phyloP scores from a whole-genome alignment of 2,329 filamentous ascomycete species.

The Trichoderma sp. region DNA sequence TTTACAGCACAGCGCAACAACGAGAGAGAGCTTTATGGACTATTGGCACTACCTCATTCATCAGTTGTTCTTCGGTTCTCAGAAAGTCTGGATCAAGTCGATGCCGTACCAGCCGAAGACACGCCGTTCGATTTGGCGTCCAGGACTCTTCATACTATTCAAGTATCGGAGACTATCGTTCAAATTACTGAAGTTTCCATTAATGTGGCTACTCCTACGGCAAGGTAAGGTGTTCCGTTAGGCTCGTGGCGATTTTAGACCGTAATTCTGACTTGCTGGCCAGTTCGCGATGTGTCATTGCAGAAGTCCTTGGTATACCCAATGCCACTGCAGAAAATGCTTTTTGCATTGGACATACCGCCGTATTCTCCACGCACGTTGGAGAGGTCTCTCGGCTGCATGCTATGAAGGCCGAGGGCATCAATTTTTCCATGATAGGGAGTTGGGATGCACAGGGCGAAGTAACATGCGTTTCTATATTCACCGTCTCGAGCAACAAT shows the following conservation, averaged over 20 bases:
- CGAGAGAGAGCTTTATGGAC: slow-evolving; percentile 32
- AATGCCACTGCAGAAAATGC: slow-evolving; percentile 42
- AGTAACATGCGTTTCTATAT: slow-evolving; percentile 47
- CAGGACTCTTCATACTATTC: slow-evolving; percentile 50
- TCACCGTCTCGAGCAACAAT: slow-evolving; percentile 27
- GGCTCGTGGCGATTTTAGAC: not conserved
- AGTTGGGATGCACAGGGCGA: slow-evolving; percentile 44
- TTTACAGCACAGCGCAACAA: slow-evolving; percentile 35
- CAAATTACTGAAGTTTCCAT: slow-evolving; percentile 55
- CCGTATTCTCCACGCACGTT: slow-evolving; percentile 45
- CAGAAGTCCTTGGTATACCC: slow-evolving; percentile 33
- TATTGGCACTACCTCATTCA: slow-evolving; percentile 50
- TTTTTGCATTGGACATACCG: slow-evolving; percentile 35
- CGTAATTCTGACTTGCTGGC: not conserved
- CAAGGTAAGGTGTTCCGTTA: slow-evolving; percentile 34
- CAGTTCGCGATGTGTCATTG: slow-evolving; percentile 33
- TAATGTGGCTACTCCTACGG: slow-evolving; percentile 38
- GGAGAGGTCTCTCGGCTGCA: slow-evolving; percentile 40
- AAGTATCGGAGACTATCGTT: slow-evolving; percentile 40
- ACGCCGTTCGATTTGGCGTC: slow-evolving; percentile 52
- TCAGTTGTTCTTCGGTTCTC: slow-evolving; percentile 50
- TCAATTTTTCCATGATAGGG: slow-evolving; percentile 29
- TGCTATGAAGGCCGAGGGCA: slow-evolving; percentile 38
- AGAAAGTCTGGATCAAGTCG: slow-evolving; percentile 45
- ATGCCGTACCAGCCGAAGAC: slow-evolving; percentile 40